Evolutionary conservation across 306 rosid genomes (phyloP).

Genomic region (Leucaena leucocephala): DNA sequence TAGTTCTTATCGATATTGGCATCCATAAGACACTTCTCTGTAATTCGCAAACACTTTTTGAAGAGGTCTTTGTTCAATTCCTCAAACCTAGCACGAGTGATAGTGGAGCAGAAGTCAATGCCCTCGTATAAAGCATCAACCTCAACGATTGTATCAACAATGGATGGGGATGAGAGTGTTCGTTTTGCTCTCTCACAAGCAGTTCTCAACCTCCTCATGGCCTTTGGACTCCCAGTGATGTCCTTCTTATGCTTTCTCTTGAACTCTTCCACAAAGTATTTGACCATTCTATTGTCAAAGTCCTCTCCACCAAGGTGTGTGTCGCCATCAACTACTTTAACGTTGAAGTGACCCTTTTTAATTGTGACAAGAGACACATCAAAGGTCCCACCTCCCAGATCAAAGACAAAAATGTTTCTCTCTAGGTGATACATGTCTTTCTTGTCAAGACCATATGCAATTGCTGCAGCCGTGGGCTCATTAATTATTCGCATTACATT

Average conservation of each 20-base stretch:
- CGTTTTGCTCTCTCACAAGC: slow-evolving; percentile 13
- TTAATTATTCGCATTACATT: slow-evolving; percentile 49
- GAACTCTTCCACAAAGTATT: slow-evolving; percentile 24
- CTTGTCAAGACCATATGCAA: slow-evolving; percentile 64
- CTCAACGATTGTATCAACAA: not conserved
- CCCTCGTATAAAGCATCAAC: slow-evolving; percentile 17
- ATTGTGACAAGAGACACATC: slow-evolving; percentile 61
- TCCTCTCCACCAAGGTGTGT: slow-evolving; percentile 47
- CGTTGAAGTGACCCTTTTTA: slow-evolving; percentile 14
- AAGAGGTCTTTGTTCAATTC: slow-evolving; percentile 38
- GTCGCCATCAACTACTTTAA: slow-evolving; percentile 33
- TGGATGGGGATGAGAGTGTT: not conserved
- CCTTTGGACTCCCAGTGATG: slow-evolving; percentile 16
- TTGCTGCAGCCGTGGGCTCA: slow-evolving; percentile 51
- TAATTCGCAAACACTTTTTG: slow-evolving; percentile 46
- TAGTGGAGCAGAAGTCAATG: not conserved
- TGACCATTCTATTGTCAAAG: slow-evolving; percentile 38
- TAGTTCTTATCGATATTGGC: slow-evolving; percentile 49
- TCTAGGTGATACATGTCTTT: slow-evolving; percentile 35
- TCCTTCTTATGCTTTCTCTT: slow-evolving; percentile 28
- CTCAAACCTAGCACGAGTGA: slow-evolving; percentile 28
- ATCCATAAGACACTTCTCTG: slow-evolving; percentile 53
- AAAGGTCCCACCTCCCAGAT: slow-evolving; percentile 56
- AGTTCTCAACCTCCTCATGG: slow-evolving; percentile 31
- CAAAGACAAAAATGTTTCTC: slow-evolving; percentile 40